Conservation (phyloP, 768 basidiomycete species). For the Leucocoprinus sp. region DNA sequence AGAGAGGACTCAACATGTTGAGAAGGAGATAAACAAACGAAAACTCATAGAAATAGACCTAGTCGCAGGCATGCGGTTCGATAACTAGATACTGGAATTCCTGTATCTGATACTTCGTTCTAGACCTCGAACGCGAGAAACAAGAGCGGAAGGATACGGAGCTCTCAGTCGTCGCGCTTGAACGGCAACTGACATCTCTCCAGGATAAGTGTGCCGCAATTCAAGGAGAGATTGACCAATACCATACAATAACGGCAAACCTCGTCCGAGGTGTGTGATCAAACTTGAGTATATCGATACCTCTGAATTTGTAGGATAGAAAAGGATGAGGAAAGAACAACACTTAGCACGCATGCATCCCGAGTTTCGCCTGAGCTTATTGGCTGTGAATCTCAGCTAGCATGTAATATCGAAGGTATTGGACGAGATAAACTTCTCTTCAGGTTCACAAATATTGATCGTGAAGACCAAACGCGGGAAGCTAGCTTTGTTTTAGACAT, state of each 20-base stretch:
- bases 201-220: slow-evolving; percentile 50
- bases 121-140: slow-evolving; percentile 62
- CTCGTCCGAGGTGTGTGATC: slow-evolving; percentile 49
- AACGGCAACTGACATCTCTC: slow-evolving; percentile 57
- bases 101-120: not conserved
- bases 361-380: slow-evolving; percentile 46
- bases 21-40: slow-evolving; percentile 66
- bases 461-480: slow-evolving; percentile 47
- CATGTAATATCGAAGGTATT: slow-evolving; percentile 72
- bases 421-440: slow-evolving; percentile 65
- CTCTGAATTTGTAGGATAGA: slow-evolving; percentile 31
- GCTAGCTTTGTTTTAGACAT: slow-evolving; percentile 75
- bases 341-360: slow-evolving; percentile 45
- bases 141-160: slow-evolving; percentile 69
- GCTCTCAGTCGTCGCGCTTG: slow-evolving; percentile 47
- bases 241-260: slow-evolving; percentile 51
- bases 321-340: slow-evolving; percentile 55
- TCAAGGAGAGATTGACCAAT: slow-evolving; percentile 68
- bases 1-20: slow-evolving; percentile 56
- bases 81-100: no score
- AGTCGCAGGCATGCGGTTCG: slow-evolving; percentile 49
- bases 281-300: not conserved
- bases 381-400: slow-evolving; percentile 47
- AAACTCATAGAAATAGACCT: slow-evolving; percentile 76
- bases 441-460: slow-evolving; percentile 62